phyloP scores from a whole-genome alignment of 768 basidiomycete genomes.

The Boletus subcaerulescens region DNA sequence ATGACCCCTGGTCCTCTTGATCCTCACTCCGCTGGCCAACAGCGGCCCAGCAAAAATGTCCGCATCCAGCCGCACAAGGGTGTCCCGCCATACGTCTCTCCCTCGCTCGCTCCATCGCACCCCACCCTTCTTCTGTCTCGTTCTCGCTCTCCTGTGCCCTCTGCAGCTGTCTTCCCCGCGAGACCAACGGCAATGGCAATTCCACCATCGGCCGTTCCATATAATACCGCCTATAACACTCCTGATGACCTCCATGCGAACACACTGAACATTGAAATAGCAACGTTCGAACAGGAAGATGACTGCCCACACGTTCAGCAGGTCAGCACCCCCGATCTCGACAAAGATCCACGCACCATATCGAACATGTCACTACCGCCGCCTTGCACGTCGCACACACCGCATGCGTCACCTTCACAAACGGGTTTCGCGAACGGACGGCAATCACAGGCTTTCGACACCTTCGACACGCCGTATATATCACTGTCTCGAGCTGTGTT shows the following conservation, averaged over 20 bases:
- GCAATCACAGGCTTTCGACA: conserved; percentile 62
- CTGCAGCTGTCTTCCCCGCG: conserved; percentile 24
- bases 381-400: conserved; percentile 57
- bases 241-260: conserved; percentile 77
- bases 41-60: conserved; percentile 77
- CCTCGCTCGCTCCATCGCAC: not conserved
- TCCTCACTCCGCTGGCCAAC: conserved; percentile 7
- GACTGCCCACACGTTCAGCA: conserved; percentile 40
- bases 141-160: conserved; percentile 16
- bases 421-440: conserved; percentile 31
- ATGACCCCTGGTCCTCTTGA: not conserved
- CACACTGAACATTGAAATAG: conserved; percentile 76
- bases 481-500: conserved; percentile 65
- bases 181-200: conserved; percentile 22
- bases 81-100: conserved; percentile 42
- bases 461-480: conserved; percentile 66
- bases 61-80: conserved; percentile 77
- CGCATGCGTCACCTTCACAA: conserved; percentile 44
- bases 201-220: conserved; percentile 54
- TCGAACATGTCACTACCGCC: conserved; percentile 54
- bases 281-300: conserved; percentile 68
- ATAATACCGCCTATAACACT: conserved; percentile 72
- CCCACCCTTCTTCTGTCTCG: conserved; percentile 12
- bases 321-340: not conserved
- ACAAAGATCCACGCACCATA: conserved; percentile 53